Conservation (phyloP, 2,329 filamentous ascomycete genomes). For the Microcyclospora pomicola region DNA sequence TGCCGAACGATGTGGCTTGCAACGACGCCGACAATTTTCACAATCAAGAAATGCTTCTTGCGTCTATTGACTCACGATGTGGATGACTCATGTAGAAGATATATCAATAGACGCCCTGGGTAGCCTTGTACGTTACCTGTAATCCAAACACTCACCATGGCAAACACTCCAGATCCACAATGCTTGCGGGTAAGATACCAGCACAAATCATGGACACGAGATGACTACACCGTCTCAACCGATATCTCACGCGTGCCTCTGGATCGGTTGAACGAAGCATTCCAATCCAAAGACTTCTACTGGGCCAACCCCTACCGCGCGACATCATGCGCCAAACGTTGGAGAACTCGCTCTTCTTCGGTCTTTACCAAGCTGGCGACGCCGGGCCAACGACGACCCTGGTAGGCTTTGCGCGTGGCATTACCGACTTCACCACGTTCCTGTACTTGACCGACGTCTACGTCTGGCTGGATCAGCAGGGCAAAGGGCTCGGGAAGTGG, state of each 20-base stretch:
- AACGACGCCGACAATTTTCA: too few relatives aligned
- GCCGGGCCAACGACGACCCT: background rate
- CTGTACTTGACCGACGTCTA: conserved; percentile 17
- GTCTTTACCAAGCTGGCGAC: background rate
- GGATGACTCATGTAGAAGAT: too few relatives aligned
- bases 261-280: background rate
- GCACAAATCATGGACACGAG: conserved; percentile 2
- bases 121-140: too few relatives aligned
- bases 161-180: too few relatives aligned
- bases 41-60: too few relatives aligned
- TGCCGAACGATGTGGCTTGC: too few relatives aligned
- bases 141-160: too few relatives aligned
- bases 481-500: conserved; percentile 13
- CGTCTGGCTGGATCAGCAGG: conserved; percentile 8
- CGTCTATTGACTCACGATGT: too few relatives aligned
- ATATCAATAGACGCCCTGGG: too few relatives aligned
- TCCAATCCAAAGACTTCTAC: background rate
- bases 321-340: background rate
- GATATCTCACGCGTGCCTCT: background rate
- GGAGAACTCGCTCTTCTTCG: background rate
- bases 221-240: background rate
- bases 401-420: conserved; percentile 12
- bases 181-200: too few relatives aligned
- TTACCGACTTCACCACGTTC: conserved; percentile 15
- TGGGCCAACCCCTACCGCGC: background rate